phyloP scores from a whole-genome alignment of 352 stramenopile genomes.

The Phytophthora cactorum region DNA sequence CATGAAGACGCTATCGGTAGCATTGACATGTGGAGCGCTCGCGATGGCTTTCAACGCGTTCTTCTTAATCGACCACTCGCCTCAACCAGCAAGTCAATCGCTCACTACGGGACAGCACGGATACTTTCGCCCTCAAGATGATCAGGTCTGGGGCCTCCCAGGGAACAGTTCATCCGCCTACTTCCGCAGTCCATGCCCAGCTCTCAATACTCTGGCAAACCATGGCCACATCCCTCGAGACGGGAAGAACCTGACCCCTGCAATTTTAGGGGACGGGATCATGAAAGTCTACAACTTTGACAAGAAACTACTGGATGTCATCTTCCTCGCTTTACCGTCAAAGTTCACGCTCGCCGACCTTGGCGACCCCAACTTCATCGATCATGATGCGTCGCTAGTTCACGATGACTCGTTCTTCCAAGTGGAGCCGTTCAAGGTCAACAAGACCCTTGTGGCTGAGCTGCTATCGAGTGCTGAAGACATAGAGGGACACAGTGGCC shows the following conservation, averaged over 20 bases:
- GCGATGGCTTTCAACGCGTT: constrained; percentile 25
- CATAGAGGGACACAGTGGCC: constrained; percentile 3
- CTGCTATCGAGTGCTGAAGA: constrained; percentile 47
- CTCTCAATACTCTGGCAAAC: constrained; percentile 56
- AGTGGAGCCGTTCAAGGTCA: constrained; percentile 48
- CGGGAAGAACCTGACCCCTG: constrained; percentile 37
- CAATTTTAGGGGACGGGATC: constrained; percentile 46
- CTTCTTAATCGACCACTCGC: constrained; percentile 14
- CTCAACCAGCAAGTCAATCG: not conserved
- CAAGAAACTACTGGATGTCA: constrained; percentile 28
- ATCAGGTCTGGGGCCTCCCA: constrained; percentile 50
- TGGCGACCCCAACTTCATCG: constrained; percentile 61
- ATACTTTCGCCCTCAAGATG: constrained; percentile 50
- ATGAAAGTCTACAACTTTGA: constrained; percentile 61
- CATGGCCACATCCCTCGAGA: constrained; percentile 55
- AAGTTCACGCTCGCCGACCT: constrained; percentile 55
- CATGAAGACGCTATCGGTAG: constrained; percentile 11
- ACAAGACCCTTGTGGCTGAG: constrained; percentile 48
- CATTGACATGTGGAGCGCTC: constrained; percentile 18
- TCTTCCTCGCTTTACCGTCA: constrained; percentile 20
- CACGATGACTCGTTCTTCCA: constrained; percentile 62
- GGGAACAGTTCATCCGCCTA: constrained; percentile 36
- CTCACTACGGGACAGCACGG: constrained; percentile 31
- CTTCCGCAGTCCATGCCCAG: constrained; percentile 48
- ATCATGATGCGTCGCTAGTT: constrained; percentile 73